A percentile compares a stretch with the other conserved stretches of the same genome.
Conservation (phyloP, 768 basidiomycete species). For the Thelephora aurantiotincta region DNA sequence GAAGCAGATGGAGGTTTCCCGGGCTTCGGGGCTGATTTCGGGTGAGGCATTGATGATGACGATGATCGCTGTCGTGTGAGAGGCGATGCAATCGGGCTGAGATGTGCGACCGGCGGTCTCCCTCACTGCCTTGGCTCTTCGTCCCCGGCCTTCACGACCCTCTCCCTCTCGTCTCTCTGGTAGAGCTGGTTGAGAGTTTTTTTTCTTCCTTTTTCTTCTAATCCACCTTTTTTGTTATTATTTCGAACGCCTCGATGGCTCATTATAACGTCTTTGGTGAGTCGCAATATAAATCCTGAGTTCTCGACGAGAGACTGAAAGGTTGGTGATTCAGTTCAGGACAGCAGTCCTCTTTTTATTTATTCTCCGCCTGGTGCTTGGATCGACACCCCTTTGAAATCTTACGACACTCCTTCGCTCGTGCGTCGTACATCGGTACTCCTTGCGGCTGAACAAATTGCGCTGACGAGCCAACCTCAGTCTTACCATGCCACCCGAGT, state of each 20-base stretch:
- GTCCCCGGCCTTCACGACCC: background rate
- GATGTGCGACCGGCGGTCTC: background rate
- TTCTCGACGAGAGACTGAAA: background rate
- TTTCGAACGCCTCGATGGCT: constrained; percentile 15
- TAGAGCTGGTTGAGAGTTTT: constrained; percentile 1
- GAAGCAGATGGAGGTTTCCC: background rate
- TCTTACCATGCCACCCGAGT: constrained; percentile 31
- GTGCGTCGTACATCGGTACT: constrained; percentile 22
- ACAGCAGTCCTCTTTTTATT: constrained; percentile 38
- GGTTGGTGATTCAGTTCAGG: constrained; percentile 28
- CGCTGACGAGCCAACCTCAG: constrained; percentile 12
- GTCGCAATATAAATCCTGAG: constrained; percentile 4
- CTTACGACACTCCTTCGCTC: constrained; percentile 22
- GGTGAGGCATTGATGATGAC: background rate
- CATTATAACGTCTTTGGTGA: constrained; percentile 17
- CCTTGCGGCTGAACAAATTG: background rate
- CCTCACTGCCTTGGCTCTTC: constrained; percentile 1
- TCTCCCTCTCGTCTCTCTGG: background rate
- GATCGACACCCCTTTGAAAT: constrained; percentile 27
- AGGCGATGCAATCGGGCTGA: background rate
- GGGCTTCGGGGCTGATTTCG: background rate
- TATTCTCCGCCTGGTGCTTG: constrained; percentile 37
- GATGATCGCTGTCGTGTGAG: background rate
- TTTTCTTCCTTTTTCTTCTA: constrained; percentile 7
- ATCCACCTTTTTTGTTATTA: constrained; percentile 7